Evolutionary conservation across 176 grass and related monocot genomes (phyloP), one percentile per base, ranked within the genome.

Genomic region (Eragrostis nindensis): DNA sequence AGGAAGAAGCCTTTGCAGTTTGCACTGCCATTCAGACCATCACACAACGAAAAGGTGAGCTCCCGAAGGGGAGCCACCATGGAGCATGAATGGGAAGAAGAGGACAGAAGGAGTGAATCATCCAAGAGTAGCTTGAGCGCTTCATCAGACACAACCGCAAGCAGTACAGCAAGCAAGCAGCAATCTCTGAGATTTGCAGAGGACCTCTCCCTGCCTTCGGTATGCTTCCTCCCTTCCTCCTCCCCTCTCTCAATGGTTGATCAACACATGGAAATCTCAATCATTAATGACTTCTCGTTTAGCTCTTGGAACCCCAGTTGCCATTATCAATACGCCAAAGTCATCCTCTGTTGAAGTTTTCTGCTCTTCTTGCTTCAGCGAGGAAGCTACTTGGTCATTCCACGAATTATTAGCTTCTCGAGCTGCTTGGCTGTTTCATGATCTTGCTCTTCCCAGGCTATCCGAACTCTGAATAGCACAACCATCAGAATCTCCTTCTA

Each of bases 151-250:
- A 75, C 79, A 12, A 69, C 86, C 62, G 74, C 84, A 71, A 72
- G 77, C 77, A 52, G 76, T 57, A 55, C 71, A 46, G 72, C 81
- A 7, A 82, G 69, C 83, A 86, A 90, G 68, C 83, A 81, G 6
- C 89, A 94, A 86, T 87, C 82, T 68, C 45, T 97, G 45, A 85
- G 94, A 74, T 62, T 92, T 64, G 89, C 85, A 38, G 94, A 97
- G 83, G 91, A 94, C 83, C 82, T 97, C 54, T 90, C 91, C 19
- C 83, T 94, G 50, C 94, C 94, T 52, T 94, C 94, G 57, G 94
- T 97, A 92, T 18, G 66, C 1, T 54, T 81, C 86, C 80, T 80
- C 74, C 66, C 68, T 42, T 73, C 62, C 26, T 84, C 68, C 82
- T 41, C 22, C 41, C 47, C 32, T 80, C 70, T 67, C 36, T 62